phyloP scores from a whole-genome alignment of 352 stramenopile genomes.

The Achlya hypogyna region DNA sequence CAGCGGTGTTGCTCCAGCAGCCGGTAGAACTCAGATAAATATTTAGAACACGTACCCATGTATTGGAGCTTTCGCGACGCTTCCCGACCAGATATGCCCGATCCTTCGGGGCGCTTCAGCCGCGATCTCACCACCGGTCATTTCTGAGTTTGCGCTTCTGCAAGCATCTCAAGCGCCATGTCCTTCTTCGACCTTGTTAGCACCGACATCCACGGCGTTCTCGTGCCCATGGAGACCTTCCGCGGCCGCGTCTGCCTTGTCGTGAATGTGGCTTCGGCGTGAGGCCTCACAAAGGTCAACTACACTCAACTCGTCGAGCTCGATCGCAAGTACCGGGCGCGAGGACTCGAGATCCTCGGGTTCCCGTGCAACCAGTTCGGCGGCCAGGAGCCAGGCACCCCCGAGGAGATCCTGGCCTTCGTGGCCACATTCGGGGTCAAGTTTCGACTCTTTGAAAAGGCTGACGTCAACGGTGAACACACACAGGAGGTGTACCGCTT shows the following conservation, averaged over 20 bases:
- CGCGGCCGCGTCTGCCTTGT: slow-evolving; percentile 15
- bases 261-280: slow-evolving; percentile 27
- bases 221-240: slow-evolving; percentile 22
- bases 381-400: slow-evolving; percentile 38
- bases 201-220: slow-evolving; percentile 9
- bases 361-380: slow-evolving; percentile 51
- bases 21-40: no score
- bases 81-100: no score
- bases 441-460: slow-evolving; percentile 49
- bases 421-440: slow-evolving; percentile 35
- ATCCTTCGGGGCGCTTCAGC: no score
- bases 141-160: background rate
- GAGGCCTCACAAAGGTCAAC: slow-evolving; percentile 41
- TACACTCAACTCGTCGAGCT: slow-evolving; percentile 69
- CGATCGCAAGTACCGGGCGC: slow-evolving; percentile 37
- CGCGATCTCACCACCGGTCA: no score
- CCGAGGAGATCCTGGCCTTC: slow-evolving; percentile 39
- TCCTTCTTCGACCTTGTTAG: slow-evolving; percentile 25
- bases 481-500: slow-evolving; percentile 32
- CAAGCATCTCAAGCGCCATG: background rate
- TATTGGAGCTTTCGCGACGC: no score
- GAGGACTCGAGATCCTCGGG: slow-evolving; percentile 30
- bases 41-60: no score
- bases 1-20: no score
- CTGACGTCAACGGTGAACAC: slow-evolving; percentile 36